phyloP scores from a whole-genome alignment of 495 filamentous ascomycete genomes.

The Filosporella fistucella region DNA sequence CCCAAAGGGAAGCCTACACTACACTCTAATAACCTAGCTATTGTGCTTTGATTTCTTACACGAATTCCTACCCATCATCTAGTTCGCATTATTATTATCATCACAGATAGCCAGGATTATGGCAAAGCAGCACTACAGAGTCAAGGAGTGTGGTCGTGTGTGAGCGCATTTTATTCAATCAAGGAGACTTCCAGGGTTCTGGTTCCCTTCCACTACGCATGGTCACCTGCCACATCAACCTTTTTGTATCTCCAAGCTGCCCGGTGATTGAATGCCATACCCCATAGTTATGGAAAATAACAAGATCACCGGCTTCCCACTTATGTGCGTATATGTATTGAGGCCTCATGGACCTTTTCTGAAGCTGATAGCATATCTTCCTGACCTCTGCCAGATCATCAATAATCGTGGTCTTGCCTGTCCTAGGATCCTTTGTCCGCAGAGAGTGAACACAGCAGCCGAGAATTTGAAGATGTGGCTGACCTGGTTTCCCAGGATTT shows the following conservation, averaged over 20 bases:
- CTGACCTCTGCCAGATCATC: neutral
- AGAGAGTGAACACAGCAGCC: neutral
- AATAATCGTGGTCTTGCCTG: neutral
- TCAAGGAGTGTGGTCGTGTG: no score
- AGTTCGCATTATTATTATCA: no score
- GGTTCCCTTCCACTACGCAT: neutral
- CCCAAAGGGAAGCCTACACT: no score
- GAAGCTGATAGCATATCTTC: neutral
- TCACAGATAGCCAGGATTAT: no score
- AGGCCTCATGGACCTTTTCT: neutral
- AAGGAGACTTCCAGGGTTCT: no score
- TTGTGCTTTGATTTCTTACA: no score
- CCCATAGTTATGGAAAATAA: slow-evolving; percentile 2
- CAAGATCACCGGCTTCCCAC: slow-evolving; percentile 7
- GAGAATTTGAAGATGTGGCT: neutral
- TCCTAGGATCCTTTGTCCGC: neutral
- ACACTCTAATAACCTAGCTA: no score
- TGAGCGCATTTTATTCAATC: no score
- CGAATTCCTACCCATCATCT: no score
- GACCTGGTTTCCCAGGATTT: neutral
- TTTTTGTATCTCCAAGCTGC: neutral
- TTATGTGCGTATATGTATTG: slow-evolving; percentile 2
- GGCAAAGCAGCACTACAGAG: no score
- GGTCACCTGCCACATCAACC: slow-evolving; percentile 1
- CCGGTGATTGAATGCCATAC: slow-evolving; percentile 5